These are phyloP conservation scores for Suhomyces kilbournensis DNA, from an alignment of 805 yeast species.

Conservation along the genomic window DNA sequence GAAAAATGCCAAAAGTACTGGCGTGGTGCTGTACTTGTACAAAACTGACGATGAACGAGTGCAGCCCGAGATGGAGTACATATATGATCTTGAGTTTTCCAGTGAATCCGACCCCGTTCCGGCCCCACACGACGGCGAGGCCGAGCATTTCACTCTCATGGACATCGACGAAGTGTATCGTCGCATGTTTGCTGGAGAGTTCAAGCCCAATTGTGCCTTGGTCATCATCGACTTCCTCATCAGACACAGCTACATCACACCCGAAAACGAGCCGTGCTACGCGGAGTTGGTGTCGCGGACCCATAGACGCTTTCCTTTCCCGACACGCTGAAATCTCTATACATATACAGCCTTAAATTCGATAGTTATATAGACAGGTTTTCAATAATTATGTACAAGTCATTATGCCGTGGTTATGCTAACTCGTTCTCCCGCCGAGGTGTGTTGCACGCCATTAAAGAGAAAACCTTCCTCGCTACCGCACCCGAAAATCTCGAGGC, in stretches of 20 bases:
- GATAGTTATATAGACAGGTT: background rate
- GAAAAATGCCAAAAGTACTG: constrained; percentile 47
- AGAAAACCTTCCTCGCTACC: constrained; percentile 33
- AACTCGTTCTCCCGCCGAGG: constrained; percentile 26
- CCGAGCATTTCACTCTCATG: constrained; percentile 68
- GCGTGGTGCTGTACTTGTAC: constrained; percentile 67
- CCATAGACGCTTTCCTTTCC: constrained; percentile 74
- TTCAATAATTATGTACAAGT: background rate
- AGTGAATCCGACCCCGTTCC: constrained; percentile 45
- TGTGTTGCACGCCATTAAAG: constrained; percentile 26
- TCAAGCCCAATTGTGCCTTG: constrained; percentile 86
- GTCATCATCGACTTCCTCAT: constrained; percentile 80
- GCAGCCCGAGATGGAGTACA: constrained; percentile 86
- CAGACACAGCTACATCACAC: constrained; percentile 73
- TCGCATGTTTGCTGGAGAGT: constrained; percentile 54
- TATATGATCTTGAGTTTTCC: constrained; percentile 66
- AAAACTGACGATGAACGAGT: constrained; percentile 51
- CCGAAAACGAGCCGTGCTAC: constrained; percentile 65
- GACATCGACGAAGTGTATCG: constrained; percentile 52
- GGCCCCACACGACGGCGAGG: constrained; percentile 50
- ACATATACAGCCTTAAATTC: too few relatives aligned
- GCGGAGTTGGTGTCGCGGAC: constrained; percentile 54
- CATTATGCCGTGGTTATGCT: constrained; percentile 2
- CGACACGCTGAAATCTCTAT: constrained; percentile 24
- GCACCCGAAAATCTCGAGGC: constrained; percentile 20